phyloP scores from a whole-genome alignment of 139 green algal genomes.

The Gonium pectorale region DNA sequence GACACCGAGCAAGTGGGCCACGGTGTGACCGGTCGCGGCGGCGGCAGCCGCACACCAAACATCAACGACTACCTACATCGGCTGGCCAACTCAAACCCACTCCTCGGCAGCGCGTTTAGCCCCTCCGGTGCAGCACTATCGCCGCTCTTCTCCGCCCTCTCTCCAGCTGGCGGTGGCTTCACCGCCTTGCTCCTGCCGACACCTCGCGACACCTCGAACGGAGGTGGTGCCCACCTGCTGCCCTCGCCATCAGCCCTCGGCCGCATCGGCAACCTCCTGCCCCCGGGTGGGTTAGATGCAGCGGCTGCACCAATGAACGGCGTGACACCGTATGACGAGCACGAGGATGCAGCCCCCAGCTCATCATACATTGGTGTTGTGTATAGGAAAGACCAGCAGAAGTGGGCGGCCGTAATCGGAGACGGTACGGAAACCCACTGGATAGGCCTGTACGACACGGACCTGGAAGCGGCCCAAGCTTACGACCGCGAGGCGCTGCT shows the following conservation, averaged over 20 bases:
- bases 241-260: slow-evolving; percentile 8
- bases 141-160: slow-evolving; percentile 16
- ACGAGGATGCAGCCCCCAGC: no score
- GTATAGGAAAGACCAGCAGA: slow-evolving; percentile 22
- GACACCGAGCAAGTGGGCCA: not conserved
- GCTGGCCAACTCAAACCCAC: not conserved
- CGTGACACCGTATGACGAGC: no score
- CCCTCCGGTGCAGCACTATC: slow-evolving; percentile 10
- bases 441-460: slow-evolving; percentile 39
- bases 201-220: not conserved
- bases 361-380: slow-evolving; percentile 29
- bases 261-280: not conserved
- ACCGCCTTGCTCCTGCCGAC: slow-evolving; percentile 36
- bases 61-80: slow-evolving; percentile 11
- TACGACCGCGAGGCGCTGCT: slow-evolving; percentile 47
- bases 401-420: slow-evolving; percentile 25
- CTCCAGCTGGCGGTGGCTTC: slow-evolving; percentile 26
- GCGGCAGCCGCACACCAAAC: slow-evolving; percentile 5
- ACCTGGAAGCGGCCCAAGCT: slow-evolving; percentile 46
- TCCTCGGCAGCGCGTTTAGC: not conserved
- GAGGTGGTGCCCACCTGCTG: not conserved
- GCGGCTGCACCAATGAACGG: no score
- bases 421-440: not conserved
- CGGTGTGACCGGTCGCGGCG: not conserved
- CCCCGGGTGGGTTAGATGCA: no score